Percentiles rank a stretch among this genome's conserved stretches.
Evolutionary conservation across 176 grass and related monocot species (phyloP).

Genomic region (Typha latifolia): DNA sequence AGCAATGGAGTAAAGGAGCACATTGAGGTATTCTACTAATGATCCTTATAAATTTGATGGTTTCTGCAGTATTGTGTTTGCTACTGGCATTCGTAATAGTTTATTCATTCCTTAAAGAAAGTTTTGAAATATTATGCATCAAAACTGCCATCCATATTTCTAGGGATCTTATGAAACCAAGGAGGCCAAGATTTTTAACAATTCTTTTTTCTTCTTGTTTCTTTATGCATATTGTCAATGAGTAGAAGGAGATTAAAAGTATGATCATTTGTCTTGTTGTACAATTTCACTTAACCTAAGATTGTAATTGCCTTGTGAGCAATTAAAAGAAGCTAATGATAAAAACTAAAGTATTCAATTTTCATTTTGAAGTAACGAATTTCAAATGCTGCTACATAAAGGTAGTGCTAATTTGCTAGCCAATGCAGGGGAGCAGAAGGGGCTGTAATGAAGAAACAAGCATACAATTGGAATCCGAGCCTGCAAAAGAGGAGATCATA

Average conservation of each 20-base stretch:
- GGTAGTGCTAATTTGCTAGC: not conserved
- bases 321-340: too few species aligned
- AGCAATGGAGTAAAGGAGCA: constrained; percentile 19
- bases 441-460: not conserved
- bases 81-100: not conserved
- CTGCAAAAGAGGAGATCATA: not conserved
- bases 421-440: not conserved
- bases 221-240: not conserved
- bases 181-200: not conserved
- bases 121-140: not conserved
- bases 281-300: not conserved
- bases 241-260: not conserved
- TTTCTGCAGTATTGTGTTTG: not conserved
- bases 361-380: not conserved
- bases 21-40: constrained; percentile 35
- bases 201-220: not conserved
- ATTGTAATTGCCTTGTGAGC: too few species aligned
- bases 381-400: not conserved
- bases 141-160: not conserved
- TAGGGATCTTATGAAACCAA: not conserved
- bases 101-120: not conserved
- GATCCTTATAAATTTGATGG: not conserved
- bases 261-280: not conserved
- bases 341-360: not conserved
- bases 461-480: not conserved